phyloP scores from a whole-genome alignment of 176 grass and related monocot species.

The Themeda triandra region DNA sequence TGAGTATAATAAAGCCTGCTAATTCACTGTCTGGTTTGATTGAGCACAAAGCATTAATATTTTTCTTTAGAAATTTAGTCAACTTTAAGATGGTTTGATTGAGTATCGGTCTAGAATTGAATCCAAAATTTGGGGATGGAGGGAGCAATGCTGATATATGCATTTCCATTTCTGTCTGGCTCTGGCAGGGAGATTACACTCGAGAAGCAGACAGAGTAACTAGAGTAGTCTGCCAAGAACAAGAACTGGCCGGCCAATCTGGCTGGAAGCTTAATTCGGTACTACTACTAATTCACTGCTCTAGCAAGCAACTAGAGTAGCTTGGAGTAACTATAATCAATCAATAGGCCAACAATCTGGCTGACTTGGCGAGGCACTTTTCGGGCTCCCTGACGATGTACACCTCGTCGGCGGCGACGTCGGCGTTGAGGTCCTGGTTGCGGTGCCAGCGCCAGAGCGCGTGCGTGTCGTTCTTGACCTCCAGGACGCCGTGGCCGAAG shows the following conservation, averaged over 20 bases:
- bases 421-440: conserved; percentile 53
- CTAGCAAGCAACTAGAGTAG: background rate
- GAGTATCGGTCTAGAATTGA: too few species aligned
- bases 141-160: too few species aligned
- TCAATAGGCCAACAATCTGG: background rate
- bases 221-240: too few species aligned
- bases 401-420: conserved; percentile 51
- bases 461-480: conserved; percentile 89
- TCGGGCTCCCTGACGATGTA: conserved; percentile 68
- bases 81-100: too few species aligned
- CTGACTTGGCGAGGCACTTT: conserved; percentile 34
- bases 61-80: too few species aligned
- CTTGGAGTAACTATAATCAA: background rate
- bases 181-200: too few species aligned
- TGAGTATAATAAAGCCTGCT: too few species aligned
- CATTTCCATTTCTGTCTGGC: too few species aligned
- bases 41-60: too few species aligned
- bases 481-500: conserved; percentile 85
- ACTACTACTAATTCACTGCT: background rate
- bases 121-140: too few species aligned
- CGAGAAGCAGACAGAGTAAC: too few species aligned
- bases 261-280: background rate
- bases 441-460: conserved; percentile 88
- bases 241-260: background rate
- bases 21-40: too few species aligned